Base-by-base conservation (phyloP, 1,139 yeast species). In the Lodderomyces pseudojiufengensis region DNA sequence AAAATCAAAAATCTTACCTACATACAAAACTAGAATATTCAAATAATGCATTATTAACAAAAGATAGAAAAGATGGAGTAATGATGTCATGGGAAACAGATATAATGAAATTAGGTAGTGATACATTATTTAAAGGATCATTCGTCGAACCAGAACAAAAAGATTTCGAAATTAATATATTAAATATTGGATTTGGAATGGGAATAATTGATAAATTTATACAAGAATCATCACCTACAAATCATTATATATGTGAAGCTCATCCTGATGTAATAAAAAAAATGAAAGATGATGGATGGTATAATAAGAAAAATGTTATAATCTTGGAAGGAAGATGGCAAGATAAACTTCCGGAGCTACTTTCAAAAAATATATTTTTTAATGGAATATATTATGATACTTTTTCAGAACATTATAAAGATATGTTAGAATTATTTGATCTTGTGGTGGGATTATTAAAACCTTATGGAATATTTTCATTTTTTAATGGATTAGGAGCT, bases 41-140 rank as follows among this genome's bases (percentile, higher is more conserved):
- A 14, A 83, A 82, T 36, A 79, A 74, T 45, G 80, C 92, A 0
- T 68, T 90, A 16, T 66, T 84, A 24, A 90, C 97, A 2, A 71
- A 77, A 42, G 78, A 76, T 22, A 70, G 80, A 41, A 72, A 78
- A 33, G 97, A 90, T 51, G 97, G 97, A 20, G 97, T 90, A 3
- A 90, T 90, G 97, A 90, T 90, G 97, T 83, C 84, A 47, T 90
- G 97, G 97, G 97, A 90, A 57, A 73, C 78, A 3, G 78, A 79
- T 21, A 70, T 90, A 38, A 90, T 90, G 97, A 65, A 71, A 41
- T 67, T 80, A 15, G 95, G 95, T 1, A 83, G 95, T 39, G 79
- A 82, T 20, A 64, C 88, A 0, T 55, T 88, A 12, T 78, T 82
- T 55, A 63, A 65, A 36, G 63, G 71, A 3, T 37, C 59, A 26